phyloP scores from a whole-genome alignment of 2,329 filamentous ascomycete species.

The Xylaria hypoxylon region DNA sequence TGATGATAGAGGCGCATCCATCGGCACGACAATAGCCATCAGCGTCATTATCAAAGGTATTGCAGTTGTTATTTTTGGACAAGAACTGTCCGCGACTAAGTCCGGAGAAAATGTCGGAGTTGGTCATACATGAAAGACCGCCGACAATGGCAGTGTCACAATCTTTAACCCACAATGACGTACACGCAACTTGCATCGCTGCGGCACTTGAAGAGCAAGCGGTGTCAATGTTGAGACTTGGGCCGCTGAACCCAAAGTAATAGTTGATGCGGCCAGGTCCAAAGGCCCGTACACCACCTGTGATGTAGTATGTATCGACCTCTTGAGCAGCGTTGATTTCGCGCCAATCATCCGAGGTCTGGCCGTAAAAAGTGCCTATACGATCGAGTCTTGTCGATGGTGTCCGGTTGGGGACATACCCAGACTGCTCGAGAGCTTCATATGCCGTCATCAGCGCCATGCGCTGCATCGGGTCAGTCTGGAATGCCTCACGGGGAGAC shows the following conservation, averaged over 20 bases:
- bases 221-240: conserved; percentile 55
- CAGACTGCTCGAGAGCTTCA: conserved; percentile 84
- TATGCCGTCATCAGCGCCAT: conserved; percentile 81
- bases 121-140: conserved; percentile 81
- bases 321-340: conserved; percentile 80
- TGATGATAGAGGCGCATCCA: conserved; percentile 76
- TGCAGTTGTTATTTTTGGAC: conserved; percentile 80
- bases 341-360: conserved; percentile 82
- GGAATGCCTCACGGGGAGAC: conserved; percentile 82
- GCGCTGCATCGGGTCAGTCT: conserved; percentile 85
- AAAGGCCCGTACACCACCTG: conserved; percentile 64
- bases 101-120: conserved; percentile 82
- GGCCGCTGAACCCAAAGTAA: conserved; percentile 56
- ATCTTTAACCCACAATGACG: conserved; percentile 78
- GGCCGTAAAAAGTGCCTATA: conserved; percentile 80
- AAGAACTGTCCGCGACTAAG: conserved; percentile 82
- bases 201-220: conserved; percentile 56
- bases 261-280: conserved; percentile 62
- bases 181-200: conserved; percentile 64
- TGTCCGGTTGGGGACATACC: conserved; percentile 79
- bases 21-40: conserved; percentile 88
- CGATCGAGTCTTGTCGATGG: conserved; percentile 72
- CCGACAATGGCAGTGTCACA: conserved; percentile 85
- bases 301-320: conserved; percentile 67
- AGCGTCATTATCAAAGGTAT: conserved; percentile 83